Evolutionary conservation across 2,329 filamentous ascomycete genomes (phyloP).

Genomic region (Nannizziopsis arthrosporioides): DNA sequence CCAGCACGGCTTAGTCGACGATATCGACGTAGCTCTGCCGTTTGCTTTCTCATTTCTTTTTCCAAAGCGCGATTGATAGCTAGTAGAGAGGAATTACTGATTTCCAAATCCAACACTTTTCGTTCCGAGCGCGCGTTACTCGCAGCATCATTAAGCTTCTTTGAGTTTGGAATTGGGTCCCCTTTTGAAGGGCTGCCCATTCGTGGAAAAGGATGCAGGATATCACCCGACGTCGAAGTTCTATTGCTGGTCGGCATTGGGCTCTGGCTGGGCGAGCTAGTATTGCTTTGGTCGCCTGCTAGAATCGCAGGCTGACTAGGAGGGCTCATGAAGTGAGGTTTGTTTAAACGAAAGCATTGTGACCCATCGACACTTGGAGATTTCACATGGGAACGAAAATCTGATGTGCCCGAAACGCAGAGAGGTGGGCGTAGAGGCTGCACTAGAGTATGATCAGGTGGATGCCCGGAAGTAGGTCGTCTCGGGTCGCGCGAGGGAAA

Average conservation of each 20-base stretch:
- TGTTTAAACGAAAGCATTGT: conserved; percentile 8
- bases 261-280: conserved; percentile 2
- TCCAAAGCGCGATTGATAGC: conserved; percentile 93
- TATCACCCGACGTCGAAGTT: conserved; percentile 12
- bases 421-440: conserved; percentile 4
- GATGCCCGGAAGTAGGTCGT: conserved; percentile 18
- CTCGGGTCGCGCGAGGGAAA: conserved; percentile 17
- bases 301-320: conserved; percentile 1
- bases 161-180: conserved; percentile 4
- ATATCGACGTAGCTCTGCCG: conserved; percentile 72
- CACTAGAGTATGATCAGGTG: background rate
- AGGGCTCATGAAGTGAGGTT: conserved; percentile 8
- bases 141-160: conserved; percentile 58
- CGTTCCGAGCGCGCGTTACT: conserved; percentile 82
- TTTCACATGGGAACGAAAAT: conserved; percentile 13
- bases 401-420: background rate
- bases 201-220: conserved; percentile 7
- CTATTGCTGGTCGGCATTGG: conserved; percentile 6
- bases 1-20: conserved; percentile 75
- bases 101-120: conserved; percentile 92
- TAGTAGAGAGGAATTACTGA: conserved; percentile 86
- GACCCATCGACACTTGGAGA: conserved; percentile 16
- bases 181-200: conserved; percentile 13
- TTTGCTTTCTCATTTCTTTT: conserved; percentile 81
- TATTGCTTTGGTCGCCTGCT: background rate